Evolutionary conservation across 768 basidiomycete genomes (phyloP).

Genomic region (Cystofilobasidium ferigula): DNA sequence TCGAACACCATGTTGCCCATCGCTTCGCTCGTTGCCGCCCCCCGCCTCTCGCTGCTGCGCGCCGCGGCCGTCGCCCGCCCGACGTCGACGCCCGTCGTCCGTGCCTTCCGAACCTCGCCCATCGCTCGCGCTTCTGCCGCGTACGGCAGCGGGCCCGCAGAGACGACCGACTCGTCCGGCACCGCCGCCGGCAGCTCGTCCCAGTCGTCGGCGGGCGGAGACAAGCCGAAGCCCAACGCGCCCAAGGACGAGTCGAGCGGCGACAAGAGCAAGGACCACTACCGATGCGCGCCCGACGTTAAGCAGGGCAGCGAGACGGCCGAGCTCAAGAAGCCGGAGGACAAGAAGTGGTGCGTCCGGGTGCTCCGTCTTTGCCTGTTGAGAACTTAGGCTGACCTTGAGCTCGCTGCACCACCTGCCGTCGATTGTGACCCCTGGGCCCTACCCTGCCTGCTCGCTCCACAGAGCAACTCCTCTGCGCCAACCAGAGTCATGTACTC

Average conservation of each 20-base stretch:
- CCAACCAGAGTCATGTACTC: no score
- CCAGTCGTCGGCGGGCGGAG: background rate
- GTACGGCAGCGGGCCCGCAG: background rate
- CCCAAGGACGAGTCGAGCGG: background rate
- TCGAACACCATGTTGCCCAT: no score
- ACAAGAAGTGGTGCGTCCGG: constrained; percentile 5
- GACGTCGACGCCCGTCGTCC: background rate
- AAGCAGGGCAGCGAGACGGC: background rate
- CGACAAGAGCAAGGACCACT: constrained; percentile 12
- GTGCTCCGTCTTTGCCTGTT: background rate
- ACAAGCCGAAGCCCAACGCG: constrained; percentile 14
- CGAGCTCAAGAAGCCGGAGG: constrained; percentile 19
- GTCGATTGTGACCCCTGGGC: no score
- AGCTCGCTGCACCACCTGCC: no score
- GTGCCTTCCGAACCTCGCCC: background rate
- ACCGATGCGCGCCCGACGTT: constrained; percentile 4
- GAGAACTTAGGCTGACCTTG: background rate
- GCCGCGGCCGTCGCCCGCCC: no score
- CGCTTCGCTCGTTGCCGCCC: background rate
- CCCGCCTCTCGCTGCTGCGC: background rate
- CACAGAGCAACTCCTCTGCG: no score
- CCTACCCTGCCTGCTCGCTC: no score
- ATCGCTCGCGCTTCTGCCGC: background rate
- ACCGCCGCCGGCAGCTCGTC: background rate
- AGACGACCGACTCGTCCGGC: background rate